These are phyloP conservation scores for Arabidopsis thaliana DNA, from an alignment of 345 rosid genomes.

Conservation along the genomic window TAIR10.1 NC_003075.7:14899501-14900000, in stretches of 20 bases:
- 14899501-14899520: constrained; percentile 72
- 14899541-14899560: constrained; percentile 87
- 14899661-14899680: constrained; percentile 93
- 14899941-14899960: constrained; percentile 9
- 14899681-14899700: constrained; percentile 87
- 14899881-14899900: constrained; percentile 94
- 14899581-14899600: constrained; percentile 8
- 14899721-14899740: constrained; percentile 91
- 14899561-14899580: constrained; percentile 70
- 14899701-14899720: constrained; percentile 81
- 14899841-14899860: constrained; percentile 99
- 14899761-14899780: not conserved
- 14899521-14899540: constrained; percentile 88
- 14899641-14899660: constrained; percentile 54
- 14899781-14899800: constrained; percentile 14
- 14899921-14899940: constrained; percentile 23
- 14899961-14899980: constrained; percentile 20
- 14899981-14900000: constrained; percentile 1
- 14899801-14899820: not conserved
- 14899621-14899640: not conserved
- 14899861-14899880: constrained; percentile 87
- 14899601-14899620: constrained; percentile 7
- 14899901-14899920: constrained; percentile 85
- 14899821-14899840: constrained; percentile 94
- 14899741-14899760: constrained; percentile 67